Evolutionary conservation across 805 yeast species (phyloP).

Genomic region (Lipomyces anomalus): DNA sequence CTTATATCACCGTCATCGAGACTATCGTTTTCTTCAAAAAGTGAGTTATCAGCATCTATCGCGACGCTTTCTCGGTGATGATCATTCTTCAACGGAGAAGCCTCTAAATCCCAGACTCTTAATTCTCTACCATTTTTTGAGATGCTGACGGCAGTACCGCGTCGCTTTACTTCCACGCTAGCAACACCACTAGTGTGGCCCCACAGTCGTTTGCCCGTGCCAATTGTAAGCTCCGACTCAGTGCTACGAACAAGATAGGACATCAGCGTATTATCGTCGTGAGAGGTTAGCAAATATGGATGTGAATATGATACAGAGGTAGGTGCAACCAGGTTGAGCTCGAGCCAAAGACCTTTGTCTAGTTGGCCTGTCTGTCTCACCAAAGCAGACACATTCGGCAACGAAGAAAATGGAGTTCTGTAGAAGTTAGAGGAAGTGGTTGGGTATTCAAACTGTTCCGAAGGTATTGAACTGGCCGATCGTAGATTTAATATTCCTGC

Average conservation of each 20-base stretch:
- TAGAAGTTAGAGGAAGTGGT: not conserved
- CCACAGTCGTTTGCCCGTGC: slow-evolving; percentile 9
- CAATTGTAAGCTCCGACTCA: slow-evolving; percentile 6
- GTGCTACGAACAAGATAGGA: slow-evolving; percentile 13
- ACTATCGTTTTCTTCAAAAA: not conserved
- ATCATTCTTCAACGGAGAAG: not conserved
- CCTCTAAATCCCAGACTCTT: slow-evolving; percentile 17
- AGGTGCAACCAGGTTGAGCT: not conserved
- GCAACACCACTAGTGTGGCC: slow-evolving; percentile 19
- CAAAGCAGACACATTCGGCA: not conserved
- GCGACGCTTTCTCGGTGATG: slow-evolving; percentile 6
- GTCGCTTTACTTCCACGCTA: slow-evolving; percentile 10
- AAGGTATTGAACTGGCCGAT: slow-evolving; percentile 11
- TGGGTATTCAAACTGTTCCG: not conserved
- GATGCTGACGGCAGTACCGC: slow-evolving; percentile 19
- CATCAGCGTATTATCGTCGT: slow-evolving; percentile 14
- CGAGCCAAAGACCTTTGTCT: not conserved
- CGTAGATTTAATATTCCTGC: slow-evolving; percentile 8
- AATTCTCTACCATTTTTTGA: slow-evolving; percentile 12
- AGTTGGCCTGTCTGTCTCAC: not conserved
- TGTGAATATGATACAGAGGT: slow-evolving; percentile 18
- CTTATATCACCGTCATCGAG: not conserved
- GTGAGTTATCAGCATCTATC: not conserved
- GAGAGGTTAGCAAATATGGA: slow-evolving; percentile 17
- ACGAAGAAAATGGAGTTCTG: not conserved